Percentiles rank a stretch among this genome's conserved stretches.
These are phyloP conservation scores for Tolypocladium inflatum DNA, from an alignment of 2,329 filamentous ascomycete species.

Conservation along the genomic window DNA sequence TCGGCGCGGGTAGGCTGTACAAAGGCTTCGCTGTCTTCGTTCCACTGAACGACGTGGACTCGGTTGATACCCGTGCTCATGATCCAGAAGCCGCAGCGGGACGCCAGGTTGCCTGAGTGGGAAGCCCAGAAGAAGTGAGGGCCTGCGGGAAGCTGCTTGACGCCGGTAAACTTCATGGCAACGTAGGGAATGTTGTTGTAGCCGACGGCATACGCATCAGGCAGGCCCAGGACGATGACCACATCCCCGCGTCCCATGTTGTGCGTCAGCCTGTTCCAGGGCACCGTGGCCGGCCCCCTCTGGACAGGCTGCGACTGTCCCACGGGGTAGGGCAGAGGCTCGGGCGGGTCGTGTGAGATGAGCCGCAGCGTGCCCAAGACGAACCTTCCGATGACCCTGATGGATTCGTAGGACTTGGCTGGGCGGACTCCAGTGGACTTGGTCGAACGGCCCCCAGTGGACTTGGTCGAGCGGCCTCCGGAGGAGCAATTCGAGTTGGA, in stretches of 20 bases:
- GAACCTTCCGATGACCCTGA: conserved; percentile 27
- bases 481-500: conserved; percentile 21
- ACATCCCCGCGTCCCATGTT: conserved; percentile 35
- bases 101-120: conserved; percentile 34
- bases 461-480: conserved; percentile 16
- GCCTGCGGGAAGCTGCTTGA: conserved; percentile 45
- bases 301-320: not conserved
- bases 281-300: conserved; percentile 3
- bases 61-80: conserved; percentile 22
- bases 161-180: conserved; percentile 38
- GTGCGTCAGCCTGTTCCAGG: conserved; percentile 12
- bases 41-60: conserved; percentile 44
- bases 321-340: no score
- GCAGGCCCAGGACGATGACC: conserved; percentile 42
- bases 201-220: conserved; percentile 40
- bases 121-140: conserved; percentile 52
- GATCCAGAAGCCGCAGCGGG: conserved; percentile 50
- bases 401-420: conserved; percentile 25
- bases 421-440: conserved; percentile 16
- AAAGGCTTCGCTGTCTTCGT: conserved; percentile 45
- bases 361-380: conserved; percentile 34
- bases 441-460: conserved; percentile 14
- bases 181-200: conserved; percentile 42
- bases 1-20: conserved; percentile 37
- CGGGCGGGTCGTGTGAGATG: conserved; percentile 20